Percentiles rank a stretch among this genome's conserved stretches.
Conservation (phyloP, 768 basidiomycete genomes). For the Boletus huronensis region DNA sequence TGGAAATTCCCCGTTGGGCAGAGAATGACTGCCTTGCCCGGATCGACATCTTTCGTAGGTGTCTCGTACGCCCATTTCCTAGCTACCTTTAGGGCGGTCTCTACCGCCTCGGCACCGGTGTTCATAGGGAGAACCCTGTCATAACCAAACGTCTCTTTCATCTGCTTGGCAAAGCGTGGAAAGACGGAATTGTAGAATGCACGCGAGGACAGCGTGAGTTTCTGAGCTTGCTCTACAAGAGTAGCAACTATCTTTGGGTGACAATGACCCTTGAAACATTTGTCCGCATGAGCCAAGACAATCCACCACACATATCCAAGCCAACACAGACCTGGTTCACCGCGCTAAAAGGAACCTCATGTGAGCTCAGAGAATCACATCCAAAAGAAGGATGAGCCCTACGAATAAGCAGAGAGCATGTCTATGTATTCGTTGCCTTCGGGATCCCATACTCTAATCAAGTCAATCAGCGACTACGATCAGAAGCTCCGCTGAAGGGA, state of each 20-base stretch:
- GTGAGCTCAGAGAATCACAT: constrained; percentile 4
- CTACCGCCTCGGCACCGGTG: constrained; percentile 97
- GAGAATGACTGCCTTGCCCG: constrained; percentile 79
- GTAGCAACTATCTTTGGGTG: constrained; percentile 84
- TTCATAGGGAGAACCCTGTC: constrained; percentile 99
- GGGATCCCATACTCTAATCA: constrained; percentile 78
- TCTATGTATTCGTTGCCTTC: constrained; percentile 97
- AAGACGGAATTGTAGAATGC: constrained; percentile 96
- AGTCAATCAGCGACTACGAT: constrained; percentile 4
- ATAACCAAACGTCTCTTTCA: constrained; percentile 83
- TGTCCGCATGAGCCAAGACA: constrained; percentile 12
- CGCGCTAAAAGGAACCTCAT: constrained; percentile 45
- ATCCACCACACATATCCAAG: constrained; percentile 7
- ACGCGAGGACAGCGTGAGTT: constrained; percentile 88
- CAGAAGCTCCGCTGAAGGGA: background rate
- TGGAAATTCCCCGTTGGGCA: constrained; percentile 93
- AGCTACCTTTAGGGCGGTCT: constrained; percentile 93
- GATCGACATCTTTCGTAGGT: constrained; percentile 48
- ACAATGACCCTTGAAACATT: constrained; percentile 71
- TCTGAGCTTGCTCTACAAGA: constrained; percentile 80
- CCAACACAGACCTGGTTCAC: constrained; percentile 71
- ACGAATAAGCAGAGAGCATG: constrained; percentile 98
- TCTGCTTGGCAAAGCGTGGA: constrained; percentile 81
- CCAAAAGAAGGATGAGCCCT: constrained; percentile 29
- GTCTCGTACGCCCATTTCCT: constrained; percentile 98